Evolutionary conservation across 2,329 filamentous ascomycete genomes (phyloP).

Genomic region (Aspergillus sp.): DNA sequence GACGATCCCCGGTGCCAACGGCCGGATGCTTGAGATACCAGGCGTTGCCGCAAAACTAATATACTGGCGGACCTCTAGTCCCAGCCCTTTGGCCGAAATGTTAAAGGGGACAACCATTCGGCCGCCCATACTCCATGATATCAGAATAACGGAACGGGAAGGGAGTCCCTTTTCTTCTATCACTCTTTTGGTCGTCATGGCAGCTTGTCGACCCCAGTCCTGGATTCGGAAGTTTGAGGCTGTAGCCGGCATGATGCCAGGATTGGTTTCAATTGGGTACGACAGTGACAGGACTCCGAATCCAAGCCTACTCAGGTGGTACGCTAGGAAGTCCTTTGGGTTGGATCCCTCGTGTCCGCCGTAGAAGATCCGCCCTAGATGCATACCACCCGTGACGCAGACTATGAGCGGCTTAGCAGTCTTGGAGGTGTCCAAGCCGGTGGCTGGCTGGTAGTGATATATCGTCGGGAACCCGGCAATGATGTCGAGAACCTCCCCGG

Average conservation of each 20-base stretch:
- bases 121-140: constrained; percentile 18
- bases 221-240: neutral
- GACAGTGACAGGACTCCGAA: neutral
- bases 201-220: neutral
- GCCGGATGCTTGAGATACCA: constrained; percentile 12
- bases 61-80: constrained; percentile 11
- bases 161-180: neutral
- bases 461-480: constrained; percentile 13
- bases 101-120: constrained; percentile 17
- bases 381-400: neutral
- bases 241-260: neutral
- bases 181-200: neutral
- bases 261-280: neutral
- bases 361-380: neutral
- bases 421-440: neutral
- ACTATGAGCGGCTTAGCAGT: neutral
- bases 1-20: neutral
- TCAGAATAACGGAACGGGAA: constrained; percentile 7
- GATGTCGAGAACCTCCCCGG: constrained; percentile 8
- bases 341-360: neutral
- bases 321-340: neutral
- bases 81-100: constrained; percentile 9
- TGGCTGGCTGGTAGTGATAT: constrained; percentile 10
- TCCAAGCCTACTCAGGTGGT: neutral
- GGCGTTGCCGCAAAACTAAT: constrained; percentile 15